Conservation (phyloP, 768 basidiomycete genomes). For the Termitomyces sp. region DNA sequence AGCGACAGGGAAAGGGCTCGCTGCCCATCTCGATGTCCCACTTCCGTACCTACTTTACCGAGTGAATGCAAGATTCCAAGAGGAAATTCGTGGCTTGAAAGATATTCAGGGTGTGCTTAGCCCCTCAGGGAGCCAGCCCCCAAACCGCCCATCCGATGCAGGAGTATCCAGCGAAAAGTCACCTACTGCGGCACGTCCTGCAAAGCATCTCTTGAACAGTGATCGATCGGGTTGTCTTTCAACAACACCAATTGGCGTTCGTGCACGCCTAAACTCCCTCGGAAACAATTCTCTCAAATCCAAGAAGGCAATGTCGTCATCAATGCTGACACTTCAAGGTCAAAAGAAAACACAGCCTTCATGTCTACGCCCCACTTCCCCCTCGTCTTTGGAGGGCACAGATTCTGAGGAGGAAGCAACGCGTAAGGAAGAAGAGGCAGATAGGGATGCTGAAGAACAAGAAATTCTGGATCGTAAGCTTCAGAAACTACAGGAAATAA, state of each 20-base stretch:
- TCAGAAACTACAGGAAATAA: conserved; percentile 60
- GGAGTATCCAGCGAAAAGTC: conserved; percentile 19
- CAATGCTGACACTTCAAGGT: conserved; percentile 64
- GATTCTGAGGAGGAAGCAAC: conserved; percentile 61
- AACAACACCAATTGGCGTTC: conserved; percentile 54
- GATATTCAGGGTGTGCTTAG: conserved; percentile 61
- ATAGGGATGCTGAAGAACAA: conserved; percentile 60
- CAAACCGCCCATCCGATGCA: conserved; percentile 24
- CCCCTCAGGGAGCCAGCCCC: conserved; percentile 34
- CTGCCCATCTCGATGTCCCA: conserved; percentile 73
- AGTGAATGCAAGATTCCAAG: conserved; percentile 78
- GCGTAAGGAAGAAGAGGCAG: conserved; percentile 63
- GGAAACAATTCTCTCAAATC: conserved; percentile 46
- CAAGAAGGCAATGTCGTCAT: conserved; percentile 60
- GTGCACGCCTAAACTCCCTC: conserved; percentile 67
- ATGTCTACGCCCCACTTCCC: conserved; percentile 36
- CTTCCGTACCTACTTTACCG: conserved; percentile 82
- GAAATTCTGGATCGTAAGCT: conserved; percentile 64
- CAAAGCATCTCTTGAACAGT: conserved; percentile 27
- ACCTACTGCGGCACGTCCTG: conserved; percentile 21
- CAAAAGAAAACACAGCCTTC: conserved; percentile 31
- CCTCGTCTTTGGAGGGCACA: conserved; percentile 45
- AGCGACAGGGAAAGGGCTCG: conserved; percentile 73
- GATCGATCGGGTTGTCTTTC: conserved; percentile 34
- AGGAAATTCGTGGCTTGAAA: conserved; percentile 75